Evolutionary conservation across 2,329 filamentous ascomycete species (phyloP).

Genomic region (Leptographium wingfieldii): DNA sequence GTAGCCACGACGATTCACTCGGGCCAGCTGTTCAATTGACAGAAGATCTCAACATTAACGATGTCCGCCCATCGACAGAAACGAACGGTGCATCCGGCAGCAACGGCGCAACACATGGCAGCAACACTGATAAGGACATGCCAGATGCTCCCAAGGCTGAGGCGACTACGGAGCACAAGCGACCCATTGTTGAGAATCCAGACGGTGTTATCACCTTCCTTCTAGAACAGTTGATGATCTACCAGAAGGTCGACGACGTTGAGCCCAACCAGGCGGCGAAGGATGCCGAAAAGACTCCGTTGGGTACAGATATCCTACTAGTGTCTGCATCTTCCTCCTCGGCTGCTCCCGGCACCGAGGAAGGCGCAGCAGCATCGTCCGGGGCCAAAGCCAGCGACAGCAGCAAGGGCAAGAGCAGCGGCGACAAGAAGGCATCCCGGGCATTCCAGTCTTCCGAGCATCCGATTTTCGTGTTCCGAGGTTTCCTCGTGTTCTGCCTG

Average conservation of each 20-base stretch:
- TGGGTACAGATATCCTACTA: constrained; percentile 7
- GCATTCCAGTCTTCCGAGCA: constrained; percentile 86
- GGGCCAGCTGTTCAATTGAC: constrained; percentile 32
- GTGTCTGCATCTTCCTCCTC: neutral
- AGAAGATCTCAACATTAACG: constrained; percentile 33
- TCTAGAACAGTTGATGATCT: constrained; percentile 81
- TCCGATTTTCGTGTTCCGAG: constrained; percentile 91
- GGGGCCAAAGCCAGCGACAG: neutral
- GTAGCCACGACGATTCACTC: constrained; percentile 25
- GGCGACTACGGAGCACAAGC: constrained; percentile 52
- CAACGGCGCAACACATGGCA: neutral
- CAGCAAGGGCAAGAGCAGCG: constrained; percentile 14
- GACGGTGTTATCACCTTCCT: constrained; percentile 94
- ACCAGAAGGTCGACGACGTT: constrained; percentile 84
- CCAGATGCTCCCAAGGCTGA: constrained; percentile 49
- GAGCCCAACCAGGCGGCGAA: constrained; percentile 30
- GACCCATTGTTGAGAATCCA: constrained; percentile 78
- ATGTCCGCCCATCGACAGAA: constrained; percentile 50
- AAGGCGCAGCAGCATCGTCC: neutral
- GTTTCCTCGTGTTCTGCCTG: constrained; percentile 85
- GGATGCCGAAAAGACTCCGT: neutral
- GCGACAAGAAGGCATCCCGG: constrained; percentile 20
- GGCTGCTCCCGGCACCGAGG: neutral
- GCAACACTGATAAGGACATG: constrained; percentile 40
- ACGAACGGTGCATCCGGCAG: constrained; percentile 35